Base-by-base conservation (phyloP, 768 basidiomycete genomes). In the Boletellus emodensis region DNA sequence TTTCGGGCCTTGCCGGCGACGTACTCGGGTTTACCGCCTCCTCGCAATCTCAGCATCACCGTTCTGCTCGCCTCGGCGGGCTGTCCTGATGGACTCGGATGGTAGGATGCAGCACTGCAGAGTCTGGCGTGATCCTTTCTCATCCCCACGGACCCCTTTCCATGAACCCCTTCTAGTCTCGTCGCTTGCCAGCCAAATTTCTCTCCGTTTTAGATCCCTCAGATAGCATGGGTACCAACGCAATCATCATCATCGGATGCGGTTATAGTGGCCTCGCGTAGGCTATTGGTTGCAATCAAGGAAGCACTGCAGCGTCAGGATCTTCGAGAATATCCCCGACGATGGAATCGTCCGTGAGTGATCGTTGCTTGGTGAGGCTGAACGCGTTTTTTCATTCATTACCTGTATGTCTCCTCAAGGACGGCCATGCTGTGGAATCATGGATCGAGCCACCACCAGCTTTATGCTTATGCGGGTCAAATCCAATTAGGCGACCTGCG, bases 241-340 rank as follows among this genome's bases (percentile, higher is more conserved):
- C 30, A 8, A 30, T 30, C 30, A 30, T 30, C 30, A 30, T 30
- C 30, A 26, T n/a, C n/a, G 26, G 30, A 30, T 30, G 30, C 30
- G 30, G 30, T 30, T 30, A 30, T 24, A 24, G 20, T 39, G 38
- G 12, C 12, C 12, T 13, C 11, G 22, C 36, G n/a, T 37, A 15
- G 4, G 15, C 36, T 18, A 37, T 13, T 22, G 18, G 3, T 20
- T 6, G 18, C 10, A 26, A 17, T 28, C 18, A 28, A 34, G 10
- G 20, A 22, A 34, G 5, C 12, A 3, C 24, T 11, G 30, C 12
- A 34, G 18, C 32, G 43, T 35, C 32, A 35, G 33, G 33, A 46
- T 46, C 44, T 36, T 62, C n/a, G 60, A 63, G 46, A 56, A 58
- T 41, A 56, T 58, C 34, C 46, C 47, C 20, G 49, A 53, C 36